These are phyloP conservation scores for Hymenoscyphus repandus DNA, from an alignment of 2,329 filamentous ascomycete genomes.

Conservation along the genomic window DNA sequence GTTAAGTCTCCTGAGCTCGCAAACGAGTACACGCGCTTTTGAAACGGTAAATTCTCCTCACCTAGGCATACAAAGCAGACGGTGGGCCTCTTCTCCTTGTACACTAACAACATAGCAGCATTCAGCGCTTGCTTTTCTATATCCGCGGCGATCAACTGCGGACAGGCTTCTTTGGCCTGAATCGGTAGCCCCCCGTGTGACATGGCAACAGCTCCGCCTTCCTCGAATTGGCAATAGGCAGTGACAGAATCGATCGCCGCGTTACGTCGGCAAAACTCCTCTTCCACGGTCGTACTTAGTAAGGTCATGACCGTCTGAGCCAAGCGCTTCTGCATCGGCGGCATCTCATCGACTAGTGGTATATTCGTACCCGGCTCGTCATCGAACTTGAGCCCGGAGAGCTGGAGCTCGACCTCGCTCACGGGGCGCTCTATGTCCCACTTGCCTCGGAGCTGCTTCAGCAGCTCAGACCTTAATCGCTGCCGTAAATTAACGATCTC, in stretches of 20 bases:
- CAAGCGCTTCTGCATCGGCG: conserved; percentile 23
- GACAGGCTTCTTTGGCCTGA: conserved; percentile 12
- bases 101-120: conserved; percentile 19
- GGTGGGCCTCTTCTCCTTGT: conserved; percentile 17
- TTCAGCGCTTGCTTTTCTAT: neutral
- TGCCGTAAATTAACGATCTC: conserved; percentile 16
- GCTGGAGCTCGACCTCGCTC: conserved; percentile 18
- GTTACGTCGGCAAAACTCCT: conserved; percentile 19
- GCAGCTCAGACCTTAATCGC: conserved; percentile 12
- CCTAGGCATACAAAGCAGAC: conserved; percentile 18
- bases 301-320: conserved; percentile 27
- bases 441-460: conserved; percentile 13
- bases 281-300: conserved; percentile 17
- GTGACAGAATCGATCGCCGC: conserved; percentile 27
- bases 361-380: conserved; percentile 5
- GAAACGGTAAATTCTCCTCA: conserved; percentile 13
- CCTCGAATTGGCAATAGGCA: conserved; percentile 22
- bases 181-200: conserved; percentile 3
- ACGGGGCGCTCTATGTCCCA: conserved; percentile 18
- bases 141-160: conserved; percentile 13
- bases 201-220: conserved; percentile 12
- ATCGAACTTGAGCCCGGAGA: conserved; percentile 13
- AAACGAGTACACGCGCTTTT: conserved; percentile 17
- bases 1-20: conserved; percentile 17
- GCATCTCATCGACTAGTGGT: conserved; percentile 16